Evolutionary conservation across 768 basidiomycete species (phyloP), one percentile per base, ranked within the genome.

Genomic region (Hysterangium stoloniferum): DNA sequence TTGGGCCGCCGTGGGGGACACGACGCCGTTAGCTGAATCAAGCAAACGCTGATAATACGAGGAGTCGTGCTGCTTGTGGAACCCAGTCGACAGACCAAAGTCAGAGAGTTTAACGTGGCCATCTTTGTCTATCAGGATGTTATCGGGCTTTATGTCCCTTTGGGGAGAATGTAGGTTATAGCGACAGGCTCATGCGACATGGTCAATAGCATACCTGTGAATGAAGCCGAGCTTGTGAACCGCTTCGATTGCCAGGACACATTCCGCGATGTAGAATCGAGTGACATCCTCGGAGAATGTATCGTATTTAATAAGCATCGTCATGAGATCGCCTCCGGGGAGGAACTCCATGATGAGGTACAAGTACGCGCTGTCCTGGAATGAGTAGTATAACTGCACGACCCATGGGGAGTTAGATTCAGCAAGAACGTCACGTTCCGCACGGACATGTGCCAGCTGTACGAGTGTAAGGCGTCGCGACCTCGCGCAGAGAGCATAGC

Each of bases 321-420:
- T 96, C 96, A 99, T 97, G 54, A 98, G 74, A 64, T 99, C 96
- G 28, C 96, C 96, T 40, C 96, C 96, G 49, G 95, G 94, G 40
- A 99, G 74, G 67, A 95, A 99, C 70, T 98, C 96, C 96, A 98
- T 98, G 71, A 98, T 87, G 48, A 99, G 75, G 70, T 98, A 99
- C 22, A 99, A 77, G 59, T 86, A 91, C 46, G 84, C 71, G 1
- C 86, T 71, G 64, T 98, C 96, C 64, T 98, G 96, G 73, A 98
- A 98, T n/a, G 93, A 96, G 68, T 95, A 97, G 68, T 78, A 97
- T 19, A 98, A 77, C 62, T 96, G 91, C 5, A 98, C 95, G 35
- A 97, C 94, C 95, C 94, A 97, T 35, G 79, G 77, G 41, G 92
- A 94, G 64, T 95, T 86, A 38, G 90, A 91, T 69, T 96, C 93